Conservation (phyloP, 768 basidiomycete species). For the Suillus weaverae region DNA sequence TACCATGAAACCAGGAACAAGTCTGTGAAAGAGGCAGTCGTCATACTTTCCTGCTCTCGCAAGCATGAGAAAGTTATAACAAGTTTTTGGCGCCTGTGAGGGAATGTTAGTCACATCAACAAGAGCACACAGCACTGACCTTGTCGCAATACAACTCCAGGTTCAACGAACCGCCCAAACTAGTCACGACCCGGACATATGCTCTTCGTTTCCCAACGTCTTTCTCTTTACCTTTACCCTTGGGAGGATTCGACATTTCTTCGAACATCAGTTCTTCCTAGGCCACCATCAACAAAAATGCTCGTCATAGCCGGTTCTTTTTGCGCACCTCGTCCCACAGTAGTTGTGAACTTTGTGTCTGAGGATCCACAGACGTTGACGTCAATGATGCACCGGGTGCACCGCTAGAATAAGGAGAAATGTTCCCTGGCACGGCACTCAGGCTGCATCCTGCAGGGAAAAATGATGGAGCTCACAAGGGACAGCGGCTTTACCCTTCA, state of each 20-base stretch:
- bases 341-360: constrained; percentile 64
- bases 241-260: constrained; percentile 75
- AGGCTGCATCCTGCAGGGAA: neutral
- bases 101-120: constrained; percentile 3
- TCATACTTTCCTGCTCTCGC: constrained; percentile 91
- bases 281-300: neutral
- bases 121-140: constrained; percentile 37
- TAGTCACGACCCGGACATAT: constrained; percentile 95
- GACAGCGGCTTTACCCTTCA: constrained; percentile 54
- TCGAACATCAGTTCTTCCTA: constrained; percentile 99
- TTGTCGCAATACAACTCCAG: constrained; percentile 88
- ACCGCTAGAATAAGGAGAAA: constrained; percentile 90
- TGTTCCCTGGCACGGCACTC: constrained; percentile 60
- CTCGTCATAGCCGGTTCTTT: neutral
- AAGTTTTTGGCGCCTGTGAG: constrained; percentile 89
- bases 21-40: constrained; percentile 84
- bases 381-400: constrained; percentile 91
- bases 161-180: constrained; percentile 84
- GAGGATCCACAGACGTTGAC: constrained; percentile 85
- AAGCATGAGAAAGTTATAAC: constrained; percentile 97
- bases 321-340: constrained; percentile 85
- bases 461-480: constrained; percentile 55
- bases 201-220: constrained; percentile 89
- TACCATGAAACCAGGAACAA: constrained; percentile 96
- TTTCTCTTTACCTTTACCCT: constrained; percentile 91